Conservation (phyloP, 106 monocot genomes). For the Chionographis japonica region DNA sequence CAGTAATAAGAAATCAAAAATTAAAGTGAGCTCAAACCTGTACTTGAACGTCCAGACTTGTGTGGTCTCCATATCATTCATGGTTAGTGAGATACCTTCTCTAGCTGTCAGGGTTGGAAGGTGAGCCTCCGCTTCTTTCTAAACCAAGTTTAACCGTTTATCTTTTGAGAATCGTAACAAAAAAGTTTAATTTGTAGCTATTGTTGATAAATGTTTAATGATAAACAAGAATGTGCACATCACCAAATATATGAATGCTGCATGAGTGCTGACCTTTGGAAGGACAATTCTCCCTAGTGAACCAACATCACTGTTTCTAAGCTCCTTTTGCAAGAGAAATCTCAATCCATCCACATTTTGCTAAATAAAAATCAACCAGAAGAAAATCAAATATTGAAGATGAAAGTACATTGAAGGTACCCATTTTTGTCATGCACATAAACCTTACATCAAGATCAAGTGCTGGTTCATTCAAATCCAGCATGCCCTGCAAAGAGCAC, state of each 20-base stretch:
- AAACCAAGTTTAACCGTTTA: slow-evolving; percentile 4
- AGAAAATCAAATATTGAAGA: not conserved
- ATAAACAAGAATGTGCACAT: not conserved
- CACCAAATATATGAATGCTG: not conserved
- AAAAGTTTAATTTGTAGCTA: not conserved
- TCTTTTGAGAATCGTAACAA: not conserved
- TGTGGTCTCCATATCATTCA: slow-evolving; percentile 66
- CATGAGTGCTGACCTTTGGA: slow-evolving; percentile 56
- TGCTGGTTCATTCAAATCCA: slow-evolving; percentile 7
- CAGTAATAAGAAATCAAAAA: not conserved
- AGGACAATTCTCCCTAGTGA: slow-evolving; percentile 82
- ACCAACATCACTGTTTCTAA: slow-evolving; percentile 78
- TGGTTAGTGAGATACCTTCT: slow-evolving; percentile 58
- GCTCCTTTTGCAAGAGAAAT: slow-evolving; percentile 79
- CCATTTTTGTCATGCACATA: not conserved
- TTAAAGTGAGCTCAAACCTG: slow-evolving; percentile 34
- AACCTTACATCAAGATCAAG: slow-evolving; percentile 23
- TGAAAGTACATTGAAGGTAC: not conserved
- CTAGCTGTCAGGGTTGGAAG: slow-evolving; percentile 61
- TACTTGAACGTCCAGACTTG: slow-evolving; percentile 85
- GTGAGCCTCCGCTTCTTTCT: slow-evolving; percentile 81
- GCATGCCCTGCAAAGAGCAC: slow-evolving; percentile 15
- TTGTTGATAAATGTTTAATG: not conserved
- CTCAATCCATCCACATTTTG: slow-evolving; percentile 39
- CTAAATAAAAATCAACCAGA: slow-evolving; percentile 14